A percentile compares a stretch with the other conserved stretches of the same genome.
Evolutionary conservation across 176 grass and related monocot genomes (phyloP).

Genomic region (Stipa capillata): DNA sequence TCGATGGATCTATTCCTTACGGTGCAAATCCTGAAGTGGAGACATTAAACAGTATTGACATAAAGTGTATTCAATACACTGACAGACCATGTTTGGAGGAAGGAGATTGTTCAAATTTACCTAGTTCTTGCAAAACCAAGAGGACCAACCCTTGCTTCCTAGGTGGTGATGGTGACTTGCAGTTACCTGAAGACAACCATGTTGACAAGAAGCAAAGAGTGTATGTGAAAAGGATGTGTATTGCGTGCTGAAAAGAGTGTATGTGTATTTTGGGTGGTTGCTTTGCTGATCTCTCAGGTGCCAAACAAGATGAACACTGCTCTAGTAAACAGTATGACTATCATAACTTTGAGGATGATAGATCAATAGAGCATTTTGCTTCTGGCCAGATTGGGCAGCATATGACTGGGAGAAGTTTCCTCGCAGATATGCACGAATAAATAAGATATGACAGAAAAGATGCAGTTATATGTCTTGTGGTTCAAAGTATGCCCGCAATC

Average conservation of each 20-base stretch:
- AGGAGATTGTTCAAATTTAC: constrained; percentile 18
- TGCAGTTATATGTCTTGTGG: constrained; percentile 53
- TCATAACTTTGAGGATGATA: constrained; percentile 43
- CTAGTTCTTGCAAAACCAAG: constrained; percentile 31
- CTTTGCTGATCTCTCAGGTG: constrained; percentile 1
- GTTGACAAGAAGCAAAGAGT: constrained; percentile 34
- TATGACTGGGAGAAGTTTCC: constrained; percentile 51
- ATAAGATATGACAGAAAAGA: constrained; percentile 38
- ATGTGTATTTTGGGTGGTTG: not conserved
- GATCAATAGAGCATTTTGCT: constrained; percentile 18
- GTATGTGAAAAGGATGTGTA: not conserved
- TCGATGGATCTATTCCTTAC: not conserved
- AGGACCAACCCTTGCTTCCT: constrained; percentile 4
- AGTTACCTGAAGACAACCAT: not conserved
- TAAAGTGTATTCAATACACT: not conserved
- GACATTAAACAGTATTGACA: not conserved
- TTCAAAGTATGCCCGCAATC: constrained; percentile 51
- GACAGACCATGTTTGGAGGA: not conserved
- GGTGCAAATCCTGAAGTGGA: not conserved
- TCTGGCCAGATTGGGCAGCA: constrained; percentile 60
- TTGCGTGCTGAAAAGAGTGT: too few relatives aligned
- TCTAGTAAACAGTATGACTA: constrained; percentile 28
- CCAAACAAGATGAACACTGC: not conserved
- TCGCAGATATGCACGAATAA: constrained; percentile 53
- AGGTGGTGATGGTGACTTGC: not conserved